These are phyloP conservation scores for Sclerotinia glacialis DNA, from an alignment of 2,329 filamentous ascomycete genomes.

Conservation along the genomic window DNA sequence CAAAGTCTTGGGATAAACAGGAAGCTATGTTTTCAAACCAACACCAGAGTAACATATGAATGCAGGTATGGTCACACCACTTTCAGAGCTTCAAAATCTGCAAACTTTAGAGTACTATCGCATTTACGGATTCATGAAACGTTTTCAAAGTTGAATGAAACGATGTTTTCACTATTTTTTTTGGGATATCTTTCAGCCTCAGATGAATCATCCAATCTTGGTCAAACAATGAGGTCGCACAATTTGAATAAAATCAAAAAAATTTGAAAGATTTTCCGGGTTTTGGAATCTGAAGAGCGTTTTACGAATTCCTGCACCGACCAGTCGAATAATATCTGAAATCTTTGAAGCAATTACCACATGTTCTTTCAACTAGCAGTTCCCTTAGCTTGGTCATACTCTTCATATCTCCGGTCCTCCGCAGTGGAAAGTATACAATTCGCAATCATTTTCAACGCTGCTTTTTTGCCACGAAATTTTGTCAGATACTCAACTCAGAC, in stretches of 20 bases:
- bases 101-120: background rate
- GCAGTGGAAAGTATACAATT: slow-evolving; percentile 1
- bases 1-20: background rate
- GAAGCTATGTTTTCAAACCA: background rate
- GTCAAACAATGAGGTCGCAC: too few species aligned
- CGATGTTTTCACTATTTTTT: too few species aligned
- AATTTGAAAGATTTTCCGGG: background rate
- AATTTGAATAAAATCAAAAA: too few species aligned
- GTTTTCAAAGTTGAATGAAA: too few species aligned
- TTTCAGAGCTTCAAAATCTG: background rate
- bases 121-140: too few species aligned
- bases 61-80: background rate
- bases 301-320: too few species aligned
- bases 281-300: too few species aligned
- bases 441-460: background rate
- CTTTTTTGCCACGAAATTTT: background rate
- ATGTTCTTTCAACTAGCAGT: background rate
- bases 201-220: too few species aligned
- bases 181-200: too few species aligned
- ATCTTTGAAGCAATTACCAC: background rate
- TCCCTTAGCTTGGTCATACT: background rate
- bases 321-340: background rate
- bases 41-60: background rate
- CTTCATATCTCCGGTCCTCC: background rate
- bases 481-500: background rate